Evolutionary conservation across 1,284 basidiomycete species (phyloP).

Genomic region (Ustilago lituana): DNA sequence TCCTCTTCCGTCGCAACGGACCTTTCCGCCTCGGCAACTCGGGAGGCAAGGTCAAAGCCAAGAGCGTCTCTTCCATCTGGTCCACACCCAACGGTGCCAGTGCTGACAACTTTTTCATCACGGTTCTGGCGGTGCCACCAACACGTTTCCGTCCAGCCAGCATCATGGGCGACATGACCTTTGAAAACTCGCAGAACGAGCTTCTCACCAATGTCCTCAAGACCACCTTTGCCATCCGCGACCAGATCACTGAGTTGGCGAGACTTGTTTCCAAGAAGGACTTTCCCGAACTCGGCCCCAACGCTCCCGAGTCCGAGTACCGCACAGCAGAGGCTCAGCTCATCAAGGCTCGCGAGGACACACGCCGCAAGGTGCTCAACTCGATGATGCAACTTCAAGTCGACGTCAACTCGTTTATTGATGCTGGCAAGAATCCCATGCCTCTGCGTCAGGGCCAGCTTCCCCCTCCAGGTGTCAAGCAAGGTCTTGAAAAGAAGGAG

Average conservation of each 20-base stretch:
- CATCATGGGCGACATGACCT: slow-evolving; percentile 88
- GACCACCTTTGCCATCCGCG: slow-evolving; percentile 71
- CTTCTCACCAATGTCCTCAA: slow-evolving; percentile 85
- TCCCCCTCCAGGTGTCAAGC: slow-evolving; percentile 95
- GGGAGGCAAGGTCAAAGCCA: slow-evolving; percentile 31
- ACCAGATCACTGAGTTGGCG: slow-evolving; percentile 76
- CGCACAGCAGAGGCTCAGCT: slow-evolving; percentile 57
- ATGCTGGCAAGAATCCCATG: slow-evolving; percentile 93
- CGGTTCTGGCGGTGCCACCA: slow-evolving; percentile 88
- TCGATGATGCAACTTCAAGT: slow-evolving; percentile 88
- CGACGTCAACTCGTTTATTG: slow-evolving; percentile 96
- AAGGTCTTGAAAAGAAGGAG: slow-evolving; percentile 97
- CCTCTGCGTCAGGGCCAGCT: slow-evolving; percentile 85
- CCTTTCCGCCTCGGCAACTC: slow-evolving; percentile 71
- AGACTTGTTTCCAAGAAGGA: slow-evolving; percentile 74
- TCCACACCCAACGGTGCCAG: slow-evolving; percentile 71
- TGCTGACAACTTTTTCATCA: slow-evolving; percentile 97
- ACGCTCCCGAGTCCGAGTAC: slow-evolving; percentile 69
- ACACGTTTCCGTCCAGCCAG: slow-evolving; percentile 95
- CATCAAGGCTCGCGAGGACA: slow-evolving; percentile 69
- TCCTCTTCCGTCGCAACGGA: slow-evolving; percentile 93
- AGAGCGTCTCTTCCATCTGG: slow-evolving; percentile 31
- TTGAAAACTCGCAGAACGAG: slow-evolving; percentile 97
- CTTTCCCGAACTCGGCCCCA: slow-evolving; percentile 52
- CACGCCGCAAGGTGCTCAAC: slow-evolving; percentile 79